Conservation (phyloP, 768 basidiomycete genomes). For the Boletus sensibilis region DNA sequence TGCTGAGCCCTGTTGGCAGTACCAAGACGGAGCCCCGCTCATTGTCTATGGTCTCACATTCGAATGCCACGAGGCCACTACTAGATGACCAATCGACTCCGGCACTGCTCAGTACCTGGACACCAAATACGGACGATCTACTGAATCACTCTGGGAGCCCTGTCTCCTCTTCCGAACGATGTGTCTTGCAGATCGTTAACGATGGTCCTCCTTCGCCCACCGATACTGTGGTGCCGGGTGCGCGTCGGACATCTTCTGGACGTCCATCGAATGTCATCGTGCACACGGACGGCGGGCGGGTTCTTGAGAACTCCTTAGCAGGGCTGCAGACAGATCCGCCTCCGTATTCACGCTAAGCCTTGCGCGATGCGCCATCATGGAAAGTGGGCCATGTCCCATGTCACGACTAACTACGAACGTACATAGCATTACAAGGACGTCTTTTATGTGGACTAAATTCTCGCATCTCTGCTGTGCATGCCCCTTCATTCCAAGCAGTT, state of each 20-base stretch:
- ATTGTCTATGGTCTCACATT: constrained; percentile 22
- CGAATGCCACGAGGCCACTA: constrained; percentile 10
- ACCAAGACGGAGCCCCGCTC: constrained; percentile 16
- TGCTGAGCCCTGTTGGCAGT: neutral
- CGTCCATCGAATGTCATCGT: constrained; percentile 18
- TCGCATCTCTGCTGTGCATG: constrained; percentile 9
- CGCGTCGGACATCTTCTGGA: neutral
- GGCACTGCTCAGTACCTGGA: constrained; percentile 8
- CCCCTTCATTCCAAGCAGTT: neutral
- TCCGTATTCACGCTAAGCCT: constrained; percentile 21
- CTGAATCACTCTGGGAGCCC: constrained; percentile 23
- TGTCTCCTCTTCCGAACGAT: constrained; percentile 19
- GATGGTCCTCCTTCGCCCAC: constrained; percentile 23
- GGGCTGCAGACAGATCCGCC: constrained; percentile 17
- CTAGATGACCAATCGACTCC: constrained; percentile 1
- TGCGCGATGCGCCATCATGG: neutral
- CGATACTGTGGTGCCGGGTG: constrained; percentile 1
- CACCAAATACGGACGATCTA: constrained; percentile 24
- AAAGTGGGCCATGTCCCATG: neutral
- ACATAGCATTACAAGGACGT: constrained; percentile 11
- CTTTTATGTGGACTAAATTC: constrained; percentile 14
- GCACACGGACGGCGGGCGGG: constrained; percentile 29
- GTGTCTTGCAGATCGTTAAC: constrained; percentile 30
- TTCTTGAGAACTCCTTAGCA: neutral
- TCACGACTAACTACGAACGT: constrained; percentile 17